A percentile compares a stretch with the other conserved stretches of the same genome.
These are phyloP conservation scores for Suillus cothurnatus DNA, from an alignment of 768 basidiomycete genomes.

Conservation along the genomic window DNA sequence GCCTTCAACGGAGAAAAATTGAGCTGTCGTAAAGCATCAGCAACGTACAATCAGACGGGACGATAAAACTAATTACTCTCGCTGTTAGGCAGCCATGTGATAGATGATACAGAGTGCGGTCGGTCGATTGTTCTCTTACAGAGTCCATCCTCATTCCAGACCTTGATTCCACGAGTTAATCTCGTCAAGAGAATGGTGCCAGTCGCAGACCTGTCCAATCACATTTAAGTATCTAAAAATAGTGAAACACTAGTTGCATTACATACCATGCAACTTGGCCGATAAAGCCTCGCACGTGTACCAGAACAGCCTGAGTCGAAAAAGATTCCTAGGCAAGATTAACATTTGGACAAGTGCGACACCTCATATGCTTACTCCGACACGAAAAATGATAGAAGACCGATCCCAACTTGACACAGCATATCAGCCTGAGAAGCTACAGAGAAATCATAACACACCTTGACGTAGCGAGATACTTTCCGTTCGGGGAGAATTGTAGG, in stretches of 20 bases:
- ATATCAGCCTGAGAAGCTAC: conserved; percentile 12
- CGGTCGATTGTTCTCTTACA: conserved; percentile 54
- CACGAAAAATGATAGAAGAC: conserved; percentile 51
- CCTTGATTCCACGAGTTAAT: conserved; percentile 49
- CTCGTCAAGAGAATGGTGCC: conserved; percentile 49
- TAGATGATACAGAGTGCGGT: conserved; percentile 46
- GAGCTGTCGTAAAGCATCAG: conserved; percentile 27
- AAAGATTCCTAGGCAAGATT: conserved; percentile 39
- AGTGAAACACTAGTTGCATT: not conserved
- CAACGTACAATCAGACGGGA: conserved; percentile 14
- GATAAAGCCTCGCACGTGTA: conserved; percentile 54
- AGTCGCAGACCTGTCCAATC: conserved; percentile 46
- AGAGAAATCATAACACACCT: conserved; percentile 34
- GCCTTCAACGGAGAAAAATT: conserved; percentile 55
- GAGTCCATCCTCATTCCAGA: conserved; percentile 60
- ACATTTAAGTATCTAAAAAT: conserved; percentile 9
- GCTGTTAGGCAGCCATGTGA: conserved; percentile 53
- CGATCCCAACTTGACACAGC: conserved; percentile 45
- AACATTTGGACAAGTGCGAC: conserved; percentile 13
- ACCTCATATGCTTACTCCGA: conserved; percentile 39
- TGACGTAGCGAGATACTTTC: conserved; percentile 54
- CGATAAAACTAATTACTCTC: conserved; percentile 37
- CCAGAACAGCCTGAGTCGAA: conserved; percentile 48
- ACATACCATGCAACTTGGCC: conserved; percentile 56
- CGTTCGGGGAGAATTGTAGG: conserved; percentile 58